These are phyloP conservation scores for Mycena maculata DNA, from an alignment of 768 basidiomycete species.

Conservation along the genomic window DNA sequence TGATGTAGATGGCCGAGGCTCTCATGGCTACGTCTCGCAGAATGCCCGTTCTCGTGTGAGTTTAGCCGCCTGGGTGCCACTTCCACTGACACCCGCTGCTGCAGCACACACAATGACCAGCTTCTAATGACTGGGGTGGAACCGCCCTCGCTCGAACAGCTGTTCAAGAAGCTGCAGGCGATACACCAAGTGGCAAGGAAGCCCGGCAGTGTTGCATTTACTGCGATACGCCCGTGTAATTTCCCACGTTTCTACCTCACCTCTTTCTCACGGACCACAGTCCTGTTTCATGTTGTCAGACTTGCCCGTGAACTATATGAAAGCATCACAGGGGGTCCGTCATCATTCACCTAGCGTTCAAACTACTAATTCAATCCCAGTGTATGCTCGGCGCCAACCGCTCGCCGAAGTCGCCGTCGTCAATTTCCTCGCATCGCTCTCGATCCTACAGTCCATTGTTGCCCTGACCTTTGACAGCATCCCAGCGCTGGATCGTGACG, in stretches of 20 bases:
- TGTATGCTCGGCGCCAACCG: conserved; percentile 21
- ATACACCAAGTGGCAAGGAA: not conserved
- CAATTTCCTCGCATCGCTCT: conserved; percentile 14
- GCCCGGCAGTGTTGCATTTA: not conserved
- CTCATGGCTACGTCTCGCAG: conserved; percentile 1
- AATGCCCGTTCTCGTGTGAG: conserved; percentile 22
- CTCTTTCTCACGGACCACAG: not conserved
- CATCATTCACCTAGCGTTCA: not conserved
- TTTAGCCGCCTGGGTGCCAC: not conserved
- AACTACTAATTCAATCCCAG: not conserved
- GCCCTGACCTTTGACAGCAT: conserved; percentile 1
- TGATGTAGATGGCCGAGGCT: conserved; percentile 22
- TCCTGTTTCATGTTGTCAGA: conserved; percentile 15
- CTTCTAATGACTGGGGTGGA: conserved; percentile 8
- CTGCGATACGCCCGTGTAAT: conserved; percentile 6
- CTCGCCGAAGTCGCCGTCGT: conserved; percentile 10
- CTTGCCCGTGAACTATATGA: conserved; percentile 27
- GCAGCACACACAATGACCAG: conserved; percentile 18
- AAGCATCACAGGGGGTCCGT: conserved; percentile 17
- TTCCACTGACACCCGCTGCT: not conserved
- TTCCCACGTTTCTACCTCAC: not conserved
- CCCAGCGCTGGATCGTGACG: not conserved
- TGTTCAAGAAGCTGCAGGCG: conserved; percentile 3
- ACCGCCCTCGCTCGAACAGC: conserved; percentile 2
- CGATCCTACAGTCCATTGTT: conserved; percentile 20